Evolutionary conservation across 2,329 filamentous ascomycete genomes (phyloP).

Genomic region (Cytospora mali): DNA sequence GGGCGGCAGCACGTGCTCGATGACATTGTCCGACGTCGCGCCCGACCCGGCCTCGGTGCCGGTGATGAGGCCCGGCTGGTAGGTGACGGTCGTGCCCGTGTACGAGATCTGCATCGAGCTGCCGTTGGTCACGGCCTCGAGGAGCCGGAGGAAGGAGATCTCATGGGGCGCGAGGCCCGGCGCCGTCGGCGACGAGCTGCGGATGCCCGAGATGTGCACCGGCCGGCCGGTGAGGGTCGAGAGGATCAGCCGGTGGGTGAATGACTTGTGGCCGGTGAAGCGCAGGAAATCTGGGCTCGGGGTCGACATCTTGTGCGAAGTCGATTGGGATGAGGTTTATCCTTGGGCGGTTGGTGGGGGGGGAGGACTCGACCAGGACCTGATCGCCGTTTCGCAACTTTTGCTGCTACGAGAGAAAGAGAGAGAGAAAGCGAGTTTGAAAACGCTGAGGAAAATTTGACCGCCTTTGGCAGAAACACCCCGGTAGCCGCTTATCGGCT

Average conservation of each 20-base stretch:
- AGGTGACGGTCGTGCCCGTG: conserved; percentile 90
- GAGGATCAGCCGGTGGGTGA: conserved; percentile 82
- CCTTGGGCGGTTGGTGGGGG: no score
- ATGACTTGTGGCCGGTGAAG: conserved; percentile 82
- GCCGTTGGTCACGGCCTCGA: conserved; percentile 95
- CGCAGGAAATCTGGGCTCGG: conserved; percentile 61
- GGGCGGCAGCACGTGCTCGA: conserved; percentile 78
- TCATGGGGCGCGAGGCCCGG: conserved; percentile 91
- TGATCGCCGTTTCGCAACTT: not conserved
- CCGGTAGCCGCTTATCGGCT: conserved; percentile 19
- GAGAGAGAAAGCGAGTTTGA: no score
- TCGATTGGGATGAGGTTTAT: conserved; percentile 1
- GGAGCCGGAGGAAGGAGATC: conserved; percentile 90
- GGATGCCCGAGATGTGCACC: conserved; percentile 91
- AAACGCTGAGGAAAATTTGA: conserved; percentile 34
- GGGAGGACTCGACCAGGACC: not conserved
- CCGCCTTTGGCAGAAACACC: conserved; percentile 26
- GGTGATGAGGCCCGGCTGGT: conserved; percentile 89
- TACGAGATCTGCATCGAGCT: conserved; percentile 94
- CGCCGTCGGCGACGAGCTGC: conserved; percentile 79
- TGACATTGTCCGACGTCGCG: conserved; percentile 69
- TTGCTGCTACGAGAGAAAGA: no score
- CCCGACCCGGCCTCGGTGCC: conserved; percentile 78
- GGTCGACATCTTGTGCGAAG: conserved; percentile 45
- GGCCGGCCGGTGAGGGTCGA: conserved; percentile 89